Evolutionary conservation across 2,329 filamentous ascomycete species (phyloP), one percentile per base, ranked within the genome.

Genomic region (Pestalotiopsis sp.): DNA sequence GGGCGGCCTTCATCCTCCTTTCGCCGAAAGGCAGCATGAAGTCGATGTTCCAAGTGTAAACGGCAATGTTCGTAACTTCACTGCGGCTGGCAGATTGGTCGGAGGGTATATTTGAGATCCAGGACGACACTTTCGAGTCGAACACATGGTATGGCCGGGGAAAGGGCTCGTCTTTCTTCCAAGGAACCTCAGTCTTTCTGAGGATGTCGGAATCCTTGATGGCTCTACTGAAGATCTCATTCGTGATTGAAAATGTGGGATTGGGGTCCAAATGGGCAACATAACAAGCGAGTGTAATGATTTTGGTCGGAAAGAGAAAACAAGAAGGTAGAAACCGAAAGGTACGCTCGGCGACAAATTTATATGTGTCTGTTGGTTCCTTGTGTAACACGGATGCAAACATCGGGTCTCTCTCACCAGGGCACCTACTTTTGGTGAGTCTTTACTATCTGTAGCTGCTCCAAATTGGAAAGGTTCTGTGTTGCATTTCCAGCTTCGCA

Each of bases 41-140:
- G 63, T 80, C 78, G 36, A 79, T 75, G 69, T 80, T 79, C 78
- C 78, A 80, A 64, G 72, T 75, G 56, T 72, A 74, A 9, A 79
- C 62, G 1, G 71, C 74, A 1, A 79, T 70, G 4, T 68, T 70
- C 2, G 60, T 66, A 52, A 77, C 71, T 60, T 40, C 52, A 20
- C 36, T 20, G 67, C 25, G 4, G 17, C n/a, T 12, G 17, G 14
- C n/a, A 23, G n/a, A 17, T 56, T n/a, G 52, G 20, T 27, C 45
- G 12, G 4, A 20, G 64, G 52, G 11, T 2, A 17, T 17, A 13
- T n/a, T 25, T 2, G 67, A 38, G 56, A 69, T 61, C 76, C 76
- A 78, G 27, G 65, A n/a, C 20, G 71, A 56, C 4, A 59, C 68
- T 0, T 66, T 38, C 25, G 25, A 38, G 57, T 76, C 67, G 66